phyloP scores from a whole-genome alignment of 192 early-diverging fungal genomes.

The Linnemannia hyalina region DNA sequence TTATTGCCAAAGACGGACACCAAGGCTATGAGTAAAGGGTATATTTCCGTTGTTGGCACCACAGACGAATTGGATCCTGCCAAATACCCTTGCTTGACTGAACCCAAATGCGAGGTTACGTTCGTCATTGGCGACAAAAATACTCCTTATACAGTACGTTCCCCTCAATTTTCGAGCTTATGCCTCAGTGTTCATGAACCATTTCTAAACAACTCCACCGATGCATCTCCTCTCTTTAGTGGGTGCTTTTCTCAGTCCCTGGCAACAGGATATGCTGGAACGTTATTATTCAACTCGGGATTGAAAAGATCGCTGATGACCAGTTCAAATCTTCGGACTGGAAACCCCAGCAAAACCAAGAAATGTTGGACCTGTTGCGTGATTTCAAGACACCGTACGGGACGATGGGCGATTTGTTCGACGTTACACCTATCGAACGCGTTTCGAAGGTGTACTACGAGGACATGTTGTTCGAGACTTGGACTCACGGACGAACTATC shows the following conservation, averaged over 20 bases:
- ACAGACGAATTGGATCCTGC: slow-evolving; percentile 7
- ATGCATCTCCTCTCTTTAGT: background rate
- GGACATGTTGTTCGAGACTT: slow-evolving; percentile 15
- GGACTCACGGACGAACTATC: slow-evolving; percentile 1
- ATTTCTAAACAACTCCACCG: no score
- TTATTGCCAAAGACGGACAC: background rate
- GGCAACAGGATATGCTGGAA: background rate
- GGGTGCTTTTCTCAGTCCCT: background rate
- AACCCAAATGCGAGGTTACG: background rate
- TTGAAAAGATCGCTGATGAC: background rate
- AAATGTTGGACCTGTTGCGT: background rate
- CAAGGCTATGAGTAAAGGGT: background rate
- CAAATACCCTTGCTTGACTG: background rate
- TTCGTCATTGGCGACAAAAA: background rate
- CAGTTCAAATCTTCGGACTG: background rate
- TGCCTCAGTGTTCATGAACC: no score
- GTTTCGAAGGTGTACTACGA: slow-evolving; percentile 12
- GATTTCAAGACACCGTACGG: background rate
- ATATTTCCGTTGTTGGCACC: slow-evolving; percentile 12
- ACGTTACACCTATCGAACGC: background rate
- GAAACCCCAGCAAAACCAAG: background rate
- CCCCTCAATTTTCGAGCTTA: no score
- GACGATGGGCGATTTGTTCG: background rate
- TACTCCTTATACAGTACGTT: background rate
- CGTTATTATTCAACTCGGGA: background rate